Conservation (phyloP, 352 stramenopile genomes). For the Hyaloperonospora arabidopsidis region DNA sequence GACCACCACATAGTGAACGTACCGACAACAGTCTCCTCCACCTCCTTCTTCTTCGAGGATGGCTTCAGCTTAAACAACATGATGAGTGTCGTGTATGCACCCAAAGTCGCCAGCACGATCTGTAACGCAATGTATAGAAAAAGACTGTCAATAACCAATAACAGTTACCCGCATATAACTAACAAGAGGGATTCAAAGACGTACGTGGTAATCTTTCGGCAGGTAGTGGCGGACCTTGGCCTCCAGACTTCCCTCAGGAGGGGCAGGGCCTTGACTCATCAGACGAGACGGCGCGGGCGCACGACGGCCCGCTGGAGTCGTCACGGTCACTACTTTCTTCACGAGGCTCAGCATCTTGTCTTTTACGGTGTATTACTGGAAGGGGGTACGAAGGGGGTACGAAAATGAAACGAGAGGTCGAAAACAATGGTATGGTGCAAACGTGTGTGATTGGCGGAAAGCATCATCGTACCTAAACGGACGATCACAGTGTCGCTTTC, state of each 20-base stretch:
- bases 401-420: slow-evolving; percentile 21
- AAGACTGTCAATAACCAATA: slow-evolving; percentile 5
- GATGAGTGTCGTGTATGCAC: slow-evolving; percentile 73
- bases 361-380: slow-evolving; percentile 7
- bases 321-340: slow-evolving; percentile 53
- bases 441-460: too few species aligned
- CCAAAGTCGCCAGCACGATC: slow-evolving; percentile 80
- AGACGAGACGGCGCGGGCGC: slow-evolving; percentile 53
- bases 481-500: background rate
- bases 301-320: slow-evolving; percentile 37
- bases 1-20: slow-evolving; percentile 2
- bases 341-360: slow-evolving; percentile 64
- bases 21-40: slow-evolving; percentile 48
- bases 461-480: slow-evolving; percentile 8
- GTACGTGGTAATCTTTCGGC: slow-evolving; percentile 81
- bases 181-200: slow-evolving; percentile 6
- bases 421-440: background rate
- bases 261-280: slow-evolving; percentile 64
- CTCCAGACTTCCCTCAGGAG: slow-evolving; percentile 65
- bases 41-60: slow-evolving; percentile 70
- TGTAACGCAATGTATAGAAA: slow-evolving; percentile 14
- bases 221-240: slow-evolving; percentile 80
- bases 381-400: too few species aligned
- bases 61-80: slow-evolving; percentile 82
- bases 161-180: background rate